Percentiles rank a stretch among this genome's conserved stretches.
These are phyloP conservation scores for Coemansia sp. DNA, from an alignment of 192 early-diverging fungal species.

Conservation along the genomic window DNA sequence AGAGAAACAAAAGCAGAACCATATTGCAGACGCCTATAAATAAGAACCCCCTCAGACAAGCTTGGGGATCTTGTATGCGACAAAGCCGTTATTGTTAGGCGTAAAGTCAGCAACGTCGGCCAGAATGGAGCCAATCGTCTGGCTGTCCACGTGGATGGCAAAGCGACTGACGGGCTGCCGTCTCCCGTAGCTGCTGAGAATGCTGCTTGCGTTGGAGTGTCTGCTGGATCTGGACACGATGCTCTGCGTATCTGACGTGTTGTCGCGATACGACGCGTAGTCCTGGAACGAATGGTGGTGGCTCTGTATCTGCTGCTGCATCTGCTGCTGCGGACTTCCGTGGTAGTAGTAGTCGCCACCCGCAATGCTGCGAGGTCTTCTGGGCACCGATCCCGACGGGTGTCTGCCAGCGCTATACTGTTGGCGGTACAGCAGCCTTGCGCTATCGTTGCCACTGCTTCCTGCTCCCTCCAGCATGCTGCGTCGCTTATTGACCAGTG, in stretches of 20 bases:
- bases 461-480: background rate
- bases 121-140: conserved; percentile 26
- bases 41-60: background rate
- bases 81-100: conserved; percentile 51
- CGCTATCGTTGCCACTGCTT: background rate
- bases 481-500: background rate
- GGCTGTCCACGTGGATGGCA: conserved; percentile 32
- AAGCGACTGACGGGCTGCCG: conserved; percentile 41
- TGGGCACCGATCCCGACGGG: background rate
- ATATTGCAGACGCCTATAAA: too few species aligned
- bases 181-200: conserved; percentile 26
- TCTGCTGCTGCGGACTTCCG: background rate
- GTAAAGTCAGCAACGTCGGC: conserved; percentile 45
- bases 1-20: background rate
- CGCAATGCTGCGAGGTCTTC: conserved; percentile 13
- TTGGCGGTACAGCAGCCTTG: background rate
- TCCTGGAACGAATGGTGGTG: background rate
- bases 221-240: conserved; percentile 43
- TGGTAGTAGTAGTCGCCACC: conserved; percentile 10
- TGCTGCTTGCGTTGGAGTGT: conserved; percentile 39
- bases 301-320: background rate
- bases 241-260: conserved; percentile 35
- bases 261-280: conserved; percentile 14
- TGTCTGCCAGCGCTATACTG: background rate
- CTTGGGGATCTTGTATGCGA: conserved; percentile 55